Base-by-base conservation (phyloP, 371 early-diverging fungal species). In the Parasitella parasitica region DNA sequence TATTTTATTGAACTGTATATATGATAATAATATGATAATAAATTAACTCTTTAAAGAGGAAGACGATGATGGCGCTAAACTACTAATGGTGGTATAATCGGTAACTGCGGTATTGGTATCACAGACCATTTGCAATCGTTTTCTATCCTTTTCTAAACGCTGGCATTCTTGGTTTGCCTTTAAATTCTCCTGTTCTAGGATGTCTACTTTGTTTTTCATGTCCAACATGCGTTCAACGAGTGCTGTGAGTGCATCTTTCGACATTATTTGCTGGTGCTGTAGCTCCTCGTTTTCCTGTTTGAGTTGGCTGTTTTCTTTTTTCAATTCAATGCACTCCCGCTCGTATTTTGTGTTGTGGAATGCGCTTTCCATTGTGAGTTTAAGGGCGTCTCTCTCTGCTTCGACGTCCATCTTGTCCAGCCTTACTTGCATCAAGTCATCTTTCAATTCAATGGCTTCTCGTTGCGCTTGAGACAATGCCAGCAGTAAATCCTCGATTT, bases 361-460 rank as follows among this genome's bases (percentile, higher is more conserved):
- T 6, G 53, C 49, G 48, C 60, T 64, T 35, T 58, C 60, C 58
- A 76, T 67, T 4, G 72, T 72, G 59, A 72, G 61, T 27, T 72
- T 73, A 39, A 81, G 46, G 8, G 71, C 67, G 49, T 81, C 78
- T 27, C 78, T 36, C 54, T 81, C 82, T 2, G 73, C 72, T 57
- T 78, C 78, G 3, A 77, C 67, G 48, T 87, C 85, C 78, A 85
- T 82, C 66, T 86, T 85, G 28, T 82, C 85, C 75, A 87, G 71
- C 51, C 78, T 71, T 3, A 78, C 68, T n/a, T 75, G 69, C 48
- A 83, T 76, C 15, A 85, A 66, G 27, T 80, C 79, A 53, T 86
- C 83, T n/a, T 84, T 82, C 2, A 86, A 54, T 55, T 86, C 79
- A 8, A 84, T 72, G 35, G 85, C 75, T 24, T 86, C 86, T 53